Base-by-base conservation (phyloP, 768 basidiomycete species). In the Boletus rex-veris region DNA sequence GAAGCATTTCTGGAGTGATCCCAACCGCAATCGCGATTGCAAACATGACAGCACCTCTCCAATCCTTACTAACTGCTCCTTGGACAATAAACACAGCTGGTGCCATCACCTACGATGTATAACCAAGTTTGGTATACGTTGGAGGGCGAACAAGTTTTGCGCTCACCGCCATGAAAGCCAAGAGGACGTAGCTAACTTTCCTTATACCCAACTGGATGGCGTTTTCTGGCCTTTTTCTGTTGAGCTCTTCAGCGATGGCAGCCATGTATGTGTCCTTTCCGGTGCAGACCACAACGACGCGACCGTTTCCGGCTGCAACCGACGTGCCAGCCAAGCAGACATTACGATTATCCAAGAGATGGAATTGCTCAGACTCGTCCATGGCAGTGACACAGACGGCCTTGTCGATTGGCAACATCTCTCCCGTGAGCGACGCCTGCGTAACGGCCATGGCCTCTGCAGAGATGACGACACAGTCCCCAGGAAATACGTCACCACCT, bases 401-500 rank as follows among this genome's bases (percentile, higher is more conserved):
- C 52, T 72, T 72, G 39, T 72, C 71, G 26, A 74, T 43, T n/a
- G 71, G 71, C 42, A 73, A 26, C 44, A 73, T 56, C 61, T 72
- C 71, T 38, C 71, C 71, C 14, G 71, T 72, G 52, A 72, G 68
- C 5, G 71, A 72, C 3, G 73, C 73, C 45, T 72, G 71, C 6
- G 71, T 58, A 28, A 72, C n/a, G 11, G 71, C 55, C 49, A 72
- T 39, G n/a, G 71, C 61, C 48, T 71, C 68, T 5, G 73, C 66
- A 41, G 60, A 68, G 26, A 71, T 58, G n/a, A 74, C 8, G 30
- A 74, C 16, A 33, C 68, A 72, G 28, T 72, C 71, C 19, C 73
- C 71, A 18, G 71, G 71, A 43, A 73, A 71, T 52, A 72, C 73
- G 41, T 71, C 67, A 40, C 67, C 68, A 35, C 70, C 68, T 72